Evolutionary conservation across 352 stramenopile species (phyloP).

Genomic region (Globisporangium mamillatum): DNA sequence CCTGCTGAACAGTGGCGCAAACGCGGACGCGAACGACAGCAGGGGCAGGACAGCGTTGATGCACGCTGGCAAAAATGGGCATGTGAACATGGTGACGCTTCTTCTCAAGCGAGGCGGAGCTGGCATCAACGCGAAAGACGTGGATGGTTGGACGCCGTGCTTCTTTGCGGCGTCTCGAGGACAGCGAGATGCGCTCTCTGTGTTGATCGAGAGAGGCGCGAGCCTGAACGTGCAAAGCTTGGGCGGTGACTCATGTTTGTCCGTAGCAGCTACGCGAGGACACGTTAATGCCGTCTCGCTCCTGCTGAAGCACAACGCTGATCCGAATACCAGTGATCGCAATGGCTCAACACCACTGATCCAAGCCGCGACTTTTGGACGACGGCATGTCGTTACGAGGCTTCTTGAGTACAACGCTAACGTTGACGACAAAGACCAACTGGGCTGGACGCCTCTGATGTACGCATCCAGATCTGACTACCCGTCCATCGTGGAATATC

Average conservation of each 20-base stretch:
- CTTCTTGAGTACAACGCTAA: conserved; percentile 2
- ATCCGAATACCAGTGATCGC: not conserved
- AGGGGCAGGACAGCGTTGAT: conserved; percentile 10
- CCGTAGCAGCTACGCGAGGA: not conserved
- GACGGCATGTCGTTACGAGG: not conserved
- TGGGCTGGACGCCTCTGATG: conserved; percentile 9
- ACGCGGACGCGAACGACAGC: conserved; percentile 1
- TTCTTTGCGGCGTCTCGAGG: conserved; percentile 7
- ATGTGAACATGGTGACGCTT: not conserved
- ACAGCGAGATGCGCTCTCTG: conserved; percentile 4
- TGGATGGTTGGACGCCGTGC: not conserved
- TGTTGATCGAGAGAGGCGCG: not conserved
- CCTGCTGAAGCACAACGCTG: not conserved
- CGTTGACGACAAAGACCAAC: not conserved
- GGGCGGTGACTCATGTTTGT: not conserved
- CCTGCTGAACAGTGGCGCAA: not conserved
- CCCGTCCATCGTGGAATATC: not conserved
- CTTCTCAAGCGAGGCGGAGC: not conserved
- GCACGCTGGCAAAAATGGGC: not conserved
- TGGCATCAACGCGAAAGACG: not conserved
- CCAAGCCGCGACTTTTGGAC: not conserved
- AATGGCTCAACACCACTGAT: conserved; percentile 1
- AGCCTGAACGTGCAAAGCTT: not conserved
- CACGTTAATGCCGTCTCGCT: conserved; percentile 4
- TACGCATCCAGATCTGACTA: not conserved